Evolutionary conservation across 345 rosid genomes (phyloP).

Genomic region (Salix caprea): DNA sequence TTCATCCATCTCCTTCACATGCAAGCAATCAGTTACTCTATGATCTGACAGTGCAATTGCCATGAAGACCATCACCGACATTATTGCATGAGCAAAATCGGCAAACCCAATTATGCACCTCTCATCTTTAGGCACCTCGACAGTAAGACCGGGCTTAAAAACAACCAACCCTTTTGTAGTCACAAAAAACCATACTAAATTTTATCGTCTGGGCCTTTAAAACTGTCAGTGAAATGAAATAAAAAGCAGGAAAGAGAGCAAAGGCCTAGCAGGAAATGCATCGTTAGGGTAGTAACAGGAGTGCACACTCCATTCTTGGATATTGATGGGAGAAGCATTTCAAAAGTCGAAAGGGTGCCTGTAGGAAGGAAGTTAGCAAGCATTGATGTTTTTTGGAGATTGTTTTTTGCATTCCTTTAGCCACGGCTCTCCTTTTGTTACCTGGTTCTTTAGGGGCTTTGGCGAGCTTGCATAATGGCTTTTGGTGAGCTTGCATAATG

Average conservation of each 20-base stretch:
- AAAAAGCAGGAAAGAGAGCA: conserved; percentile 72
- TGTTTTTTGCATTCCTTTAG: conserved; percentile 66
- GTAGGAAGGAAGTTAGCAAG: conserved; percentile 68
- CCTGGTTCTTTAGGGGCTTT: conserved; percentile 26
- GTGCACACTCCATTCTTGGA: conserved; percentile 55
- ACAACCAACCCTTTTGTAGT: conserved; percentile 63
- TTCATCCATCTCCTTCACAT: conserved; percentile 67
- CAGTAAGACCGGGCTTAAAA: conserved; percentile 54
- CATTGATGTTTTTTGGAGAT: conserved; percentile 63
- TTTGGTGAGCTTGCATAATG: background rate
- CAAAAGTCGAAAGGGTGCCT: conserved; percentile 75
- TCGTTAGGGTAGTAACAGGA: conserved; percentile 52
- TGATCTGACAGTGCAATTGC: conserved; percentile 70
- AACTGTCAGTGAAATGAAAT: conserved; percentile 54
- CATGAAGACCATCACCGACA: conserved; percentile 70
- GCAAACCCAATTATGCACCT: conserved; percentile 51
- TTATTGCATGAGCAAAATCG: conserved; percentile 63
- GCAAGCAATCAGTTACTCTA: conserved; percentile 55
- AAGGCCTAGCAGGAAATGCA: conserved; percentile 43
- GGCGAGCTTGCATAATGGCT: background rate
- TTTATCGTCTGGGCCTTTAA: conserved; percentile 53
- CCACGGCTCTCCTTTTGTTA: conserved; percentile 50
- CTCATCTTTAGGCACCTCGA: conserved; percentile 44
- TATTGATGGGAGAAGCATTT: conserved; percentile 69
- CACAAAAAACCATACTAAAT: conserved; percentile 61